phyloP scores from a whole-genome alignment of 257 asterid species.

The Catharanthus roseus region DNA sequence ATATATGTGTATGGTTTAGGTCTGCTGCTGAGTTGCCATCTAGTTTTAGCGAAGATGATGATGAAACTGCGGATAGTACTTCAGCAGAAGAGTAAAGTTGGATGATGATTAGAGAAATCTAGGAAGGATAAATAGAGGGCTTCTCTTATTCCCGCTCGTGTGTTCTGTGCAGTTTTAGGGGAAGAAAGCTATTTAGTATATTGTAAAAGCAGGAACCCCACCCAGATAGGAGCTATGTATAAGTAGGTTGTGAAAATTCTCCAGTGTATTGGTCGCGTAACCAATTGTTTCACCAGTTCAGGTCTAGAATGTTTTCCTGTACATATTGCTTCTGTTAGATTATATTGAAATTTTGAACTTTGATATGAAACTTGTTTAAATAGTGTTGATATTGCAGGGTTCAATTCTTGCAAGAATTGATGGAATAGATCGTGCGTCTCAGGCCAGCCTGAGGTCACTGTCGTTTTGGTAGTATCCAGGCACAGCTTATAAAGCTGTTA shows the following conservation, averaged over 20 bases:
- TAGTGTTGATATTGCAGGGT: not conserved
- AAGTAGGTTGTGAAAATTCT: slow-evolving; percentile 1
- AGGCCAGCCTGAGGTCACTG: not conserved
- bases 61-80: slow-evolving; percentile 60
- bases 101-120: slow-evolving; percentile 1
- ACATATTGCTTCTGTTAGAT: slow-evolving; percentile 10
- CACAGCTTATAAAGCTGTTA: not conserved
- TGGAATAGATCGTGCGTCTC: not conserved
- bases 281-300: not conserved
- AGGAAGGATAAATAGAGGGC: slow-evolving; percentile 2
- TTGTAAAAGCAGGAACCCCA: slow-evolving; percentile 1
- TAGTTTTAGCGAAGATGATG: slow-evolving; percentile 60
- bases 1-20: slow-evolving; percentile 26
- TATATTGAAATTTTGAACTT: slow-evolving; percentile 5
- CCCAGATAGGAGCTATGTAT: slow-evolving; percentile 8
- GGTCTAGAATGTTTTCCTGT: slow-evolving; percentile 10
- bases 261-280: not conserved
- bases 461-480: not conserved
- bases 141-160: not conserved
- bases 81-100: slow-evolving; percentile 42
- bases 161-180: not conserved
- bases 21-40: slow-evolving; percentile 54
- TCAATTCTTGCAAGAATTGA: not conserved
- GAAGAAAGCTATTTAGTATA: not conserved
- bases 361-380: not conserved